A percentile compares a stretch with the other conserved stretches of the same genome.
Conservation (phyloP, 768 basidiomycete species). For the Hortiboletus campestris region DNA sequence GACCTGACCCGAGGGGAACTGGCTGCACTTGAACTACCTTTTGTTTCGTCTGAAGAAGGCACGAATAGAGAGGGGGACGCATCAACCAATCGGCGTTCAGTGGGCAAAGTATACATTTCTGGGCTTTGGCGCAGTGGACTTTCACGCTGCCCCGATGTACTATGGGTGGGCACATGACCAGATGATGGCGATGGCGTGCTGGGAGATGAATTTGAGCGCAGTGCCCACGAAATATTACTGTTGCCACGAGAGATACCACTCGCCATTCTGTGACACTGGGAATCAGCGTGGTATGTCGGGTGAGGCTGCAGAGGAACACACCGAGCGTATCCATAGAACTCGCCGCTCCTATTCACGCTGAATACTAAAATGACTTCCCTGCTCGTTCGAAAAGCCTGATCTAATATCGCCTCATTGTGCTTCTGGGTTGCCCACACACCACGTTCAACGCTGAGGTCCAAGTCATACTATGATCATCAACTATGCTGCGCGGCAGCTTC, state of each 20-base stretch:
- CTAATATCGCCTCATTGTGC: constrained; percentile 88
- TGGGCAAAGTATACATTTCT: constrained; percentile 35
- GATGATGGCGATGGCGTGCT: constrained; percentile 30
- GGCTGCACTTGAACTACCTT: neutral
- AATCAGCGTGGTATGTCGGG: constrained; percentile 1
- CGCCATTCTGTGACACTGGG: constrained; percentile 49
- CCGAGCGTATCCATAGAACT: constrained; percentile 92
- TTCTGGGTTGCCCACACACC: constrained; percentile 91
- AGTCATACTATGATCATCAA: constrained; percentile 53
- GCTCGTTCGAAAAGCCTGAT: constrained; percentile 91
- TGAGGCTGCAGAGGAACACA: constrained; percentile 33
- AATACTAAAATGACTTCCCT: constrained; percentile 88
- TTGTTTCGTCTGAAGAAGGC: constrained; percentile 3
- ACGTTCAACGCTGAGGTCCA: constrained; percentile 74
- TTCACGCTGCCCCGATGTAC: constrained; percentile 12
- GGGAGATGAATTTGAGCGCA: constrained; percentile 36
- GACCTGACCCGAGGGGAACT: neutral
- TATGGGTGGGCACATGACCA: constrained; percentile 4
- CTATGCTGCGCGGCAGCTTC: neutral
- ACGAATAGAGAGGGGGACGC: constrained; percentile 40
- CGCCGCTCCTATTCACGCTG: constrained; percentile 90
- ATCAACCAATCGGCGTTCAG: constrained; percentile 39
- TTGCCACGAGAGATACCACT: constrained; percentile 57
- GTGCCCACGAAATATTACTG: constrained; percentile 56
- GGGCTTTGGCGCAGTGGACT: constrained; percentile 9